Evolutionary conservation across 2,329 filamentous ascomycete species (phyloP).

Genomic region (Botryotinia narcissicola): DNA sequence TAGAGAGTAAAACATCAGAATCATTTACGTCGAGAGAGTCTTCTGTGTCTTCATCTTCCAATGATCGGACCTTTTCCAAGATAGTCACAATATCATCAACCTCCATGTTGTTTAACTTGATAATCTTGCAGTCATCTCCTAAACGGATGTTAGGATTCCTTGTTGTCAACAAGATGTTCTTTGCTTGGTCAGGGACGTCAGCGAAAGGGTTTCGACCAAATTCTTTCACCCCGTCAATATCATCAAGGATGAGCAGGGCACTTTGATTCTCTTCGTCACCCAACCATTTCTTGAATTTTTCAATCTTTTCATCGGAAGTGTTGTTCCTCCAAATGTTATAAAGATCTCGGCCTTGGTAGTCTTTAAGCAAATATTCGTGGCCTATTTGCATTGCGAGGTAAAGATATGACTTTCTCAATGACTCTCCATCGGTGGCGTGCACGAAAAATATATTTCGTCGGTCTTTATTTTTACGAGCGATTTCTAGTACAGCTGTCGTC

Average conservation of each 20-base stretch:
- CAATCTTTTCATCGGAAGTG: not conserved
- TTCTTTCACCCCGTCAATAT: not conserved
- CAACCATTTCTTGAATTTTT: slow-evolving; percentile 3
- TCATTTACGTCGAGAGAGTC: not conserved
- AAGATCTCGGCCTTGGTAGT: not conserved
- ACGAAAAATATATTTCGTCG: not conserved
- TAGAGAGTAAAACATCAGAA: not conserved
- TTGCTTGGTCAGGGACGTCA: not conserved
- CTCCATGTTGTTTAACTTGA: not conserved
- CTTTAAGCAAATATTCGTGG: not conserved
- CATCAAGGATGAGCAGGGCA: slow-evolving; percentile 2
- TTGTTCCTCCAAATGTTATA: not conserved
- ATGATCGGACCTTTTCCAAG: not conserved
- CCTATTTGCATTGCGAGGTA: not conserved
- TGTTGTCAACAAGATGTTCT: not conserved
- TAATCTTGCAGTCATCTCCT: not conserved
- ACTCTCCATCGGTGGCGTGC: not conserved
- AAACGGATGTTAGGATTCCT: not conserved
- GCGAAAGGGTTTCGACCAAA: too few species aligned
- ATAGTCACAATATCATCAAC: not conserved
- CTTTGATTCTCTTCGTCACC: not conserved
- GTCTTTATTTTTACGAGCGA: not conserved
- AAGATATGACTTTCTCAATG: not conserved
- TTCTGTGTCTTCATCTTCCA: not conserved
- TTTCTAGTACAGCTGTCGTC: not conserved